Conservation (phyloP, 768 basidiomycete species). For the Termitomyces sp. region DNA sequence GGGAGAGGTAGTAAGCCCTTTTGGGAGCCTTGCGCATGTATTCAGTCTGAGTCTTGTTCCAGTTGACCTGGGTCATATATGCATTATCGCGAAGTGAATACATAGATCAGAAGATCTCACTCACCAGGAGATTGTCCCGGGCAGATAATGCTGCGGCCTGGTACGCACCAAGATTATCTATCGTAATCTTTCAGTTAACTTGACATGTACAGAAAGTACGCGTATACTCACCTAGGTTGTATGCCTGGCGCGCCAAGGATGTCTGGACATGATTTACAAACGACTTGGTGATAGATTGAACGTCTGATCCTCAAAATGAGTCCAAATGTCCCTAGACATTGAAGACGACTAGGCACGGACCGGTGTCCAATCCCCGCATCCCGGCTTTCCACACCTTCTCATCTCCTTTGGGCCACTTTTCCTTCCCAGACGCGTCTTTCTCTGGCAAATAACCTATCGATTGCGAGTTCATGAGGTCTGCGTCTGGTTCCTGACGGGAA, state of each 20-base stretch:
- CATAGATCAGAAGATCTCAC: constrained; percentile 14
- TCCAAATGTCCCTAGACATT: background rate
- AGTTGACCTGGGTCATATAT: constrained; percentile 50
- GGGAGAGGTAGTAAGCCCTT: constrained; percentile 90
- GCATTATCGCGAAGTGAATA: background rate
- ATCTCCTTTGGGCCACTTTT: constrained; percentile 82
- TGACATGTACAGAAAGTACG: background rate
- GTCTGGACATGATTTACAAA: constrained; percentile 84
- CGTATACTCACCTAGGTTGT: constrained; percentile 60
- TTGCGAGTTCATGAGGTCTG: background rate
- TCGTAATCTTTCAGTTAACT: background rate
- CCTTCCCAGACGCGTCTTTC: constrained; percentile 68
- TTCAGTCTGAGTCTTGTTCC: constrained; percentile 77
- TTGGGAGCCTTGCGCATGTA: constrained; percentile 82
- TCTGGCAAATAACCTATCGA: constrained; percentile 70
- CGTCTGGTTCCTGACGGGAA: background rate
- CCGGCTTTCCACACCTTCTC: constrained; percentile 68
- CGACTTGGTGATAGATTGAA: constrained; percentile 59
- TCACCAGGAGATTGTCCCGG: constrained; percentile 80
- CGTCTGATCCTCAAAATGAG: constrained; percentile 32
- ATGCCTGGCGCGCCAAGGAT: constrained; percentile 84
- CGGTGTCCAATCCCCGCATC: constrained; percentile 50
- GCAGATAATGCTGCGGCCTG: constrained; percentile 87
- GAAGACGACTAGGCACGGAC: constrained; percentile 24
- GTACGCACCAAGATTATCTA: constrained; percentile 81